Evolutionary conservation across 1,284 basidiomycete species (phyloP).

Genomic region (Meripilus lineatus): DNA sequence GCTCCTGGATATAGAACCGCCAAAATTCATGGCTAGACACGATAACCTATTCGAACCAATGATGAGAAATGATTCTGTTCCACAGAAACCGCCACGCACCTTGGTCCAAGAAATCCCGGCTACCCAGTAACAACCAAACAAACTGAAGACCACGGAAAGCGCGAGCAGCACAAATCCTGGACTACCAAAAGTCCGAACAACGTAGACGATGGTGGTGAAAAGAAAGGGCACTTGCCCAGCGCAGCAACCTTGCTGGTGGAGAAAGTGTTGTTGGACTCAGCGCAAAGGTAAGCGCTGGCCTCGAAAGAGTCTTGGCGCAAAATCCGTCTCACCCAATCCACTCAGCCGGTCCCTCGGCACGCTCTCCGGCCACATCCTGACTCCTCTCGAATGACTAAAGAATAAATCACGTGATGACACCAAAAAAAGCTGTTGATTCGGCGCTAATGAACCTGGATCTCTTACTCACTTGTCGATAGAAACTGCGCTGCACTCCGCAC

Average conservation of each 20-base stretch:
- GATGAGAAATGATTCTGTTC: too few species aligned
- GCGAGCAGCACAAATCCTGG: too few species aligned
- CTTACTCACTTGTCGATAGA: too few species aligned
- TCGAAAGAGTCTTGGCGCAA: neutral
- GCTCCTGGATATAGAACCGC: conserved; percentile 14
- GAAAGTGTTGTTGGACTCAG: neutral
- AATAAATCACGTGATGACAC: neutral
- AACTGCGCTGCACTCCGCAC: too few species aligned
- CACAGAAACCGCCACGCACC: neutral
- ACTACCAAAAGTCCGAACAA: too few species aligned
- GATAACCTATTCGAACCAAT: neutral
- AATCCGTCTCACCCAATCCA: neutral
- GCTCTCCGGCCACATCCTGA: too few species aligned
- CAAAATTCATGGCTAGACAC: conserved; percentile 9
- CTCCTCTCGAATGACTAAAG: too few species aligned
- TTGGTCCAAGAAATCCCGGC: neutral
- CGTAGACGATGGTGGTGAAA: neutral
- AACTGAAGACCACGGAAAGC: neutral
- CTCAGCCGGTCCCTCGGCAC: too few species aligned
- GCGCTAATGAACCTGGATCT: too few species aligned
- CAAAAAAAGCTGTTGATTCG: too few species aligned
- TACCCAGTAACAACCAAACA: neutral
- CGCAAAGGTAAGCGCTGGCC: neutral
- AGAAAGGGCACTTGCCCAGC: neutral
- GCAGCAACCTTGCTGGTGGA: neutral